A percentile compares a stretch with the other conserved stretches of the same genome.
Evolutionary conservation across 73 alveolate genomes (phyloP).

Genomic region (Paraurostyla sp.): DNA sequence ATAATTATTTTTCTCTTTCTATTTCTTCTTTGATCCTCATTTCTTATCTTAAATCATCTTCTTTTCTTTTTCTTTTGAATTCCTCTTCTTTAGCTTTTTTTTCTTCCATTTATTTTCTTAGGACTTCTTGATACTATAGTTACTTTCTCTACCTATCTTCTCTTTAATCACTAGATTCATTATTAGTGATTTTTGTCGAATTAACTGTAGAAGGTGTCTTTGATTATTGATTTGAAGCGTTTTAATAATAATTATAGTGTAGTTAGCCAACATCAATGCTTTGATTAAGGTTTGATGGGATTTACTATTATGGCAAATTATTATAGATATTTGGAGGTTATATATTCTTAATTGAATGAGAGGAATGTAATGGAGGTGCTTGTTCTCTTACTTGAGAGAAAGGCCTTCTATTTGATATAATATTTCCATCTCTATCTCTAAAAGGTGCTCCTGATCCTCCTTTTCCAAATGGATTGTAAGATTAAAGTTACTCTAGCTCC

Average conservation of each 20-base stretch:
- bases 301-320: not conserved
- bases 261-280: conserved; percentile 4
- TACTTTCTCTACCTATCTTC: conserved; percentile 34
- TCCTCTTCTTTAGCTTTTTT: conserved; percentile 46
- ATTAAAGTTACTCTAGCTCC: conserved; percentile 31
- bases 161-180: conserved; percentile 1
- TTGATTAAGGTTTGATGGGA: not conserved
- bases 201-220: not conserved
- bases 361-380: not conserved
- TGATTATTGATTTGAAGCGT: not conserved
- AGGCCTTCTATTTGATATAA: conserved; percentile 44
- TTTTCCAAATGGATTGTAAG: conserved; percentile 68
- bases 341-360: not conserved
- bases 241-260: conserved; percentile 3
- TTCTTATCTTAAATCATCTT: conserved; percentile 56
- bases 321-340: not conserved
- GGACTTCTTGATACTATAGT: conserved; percentile 14
- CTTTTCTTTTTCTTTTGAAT: conserved; percentile 30
- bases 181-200: conserved; percentile 1
- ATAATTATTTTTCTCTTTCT: conserved; percentile 42
- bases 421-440: conserved; percentile 38
- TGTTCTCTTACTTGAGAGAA: conserved; percentile 29
- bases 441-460: conserved; percentile 73
- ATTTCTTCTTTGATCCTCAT: conserved; percentile 51
- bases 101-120: conserved; percentile 65